These are phyloP conservation scores for Drechmeria coniospora DNA, from an alignment of 2,329 filamentous ascomycete genomes.

Conservation along the genomic window DNA sequence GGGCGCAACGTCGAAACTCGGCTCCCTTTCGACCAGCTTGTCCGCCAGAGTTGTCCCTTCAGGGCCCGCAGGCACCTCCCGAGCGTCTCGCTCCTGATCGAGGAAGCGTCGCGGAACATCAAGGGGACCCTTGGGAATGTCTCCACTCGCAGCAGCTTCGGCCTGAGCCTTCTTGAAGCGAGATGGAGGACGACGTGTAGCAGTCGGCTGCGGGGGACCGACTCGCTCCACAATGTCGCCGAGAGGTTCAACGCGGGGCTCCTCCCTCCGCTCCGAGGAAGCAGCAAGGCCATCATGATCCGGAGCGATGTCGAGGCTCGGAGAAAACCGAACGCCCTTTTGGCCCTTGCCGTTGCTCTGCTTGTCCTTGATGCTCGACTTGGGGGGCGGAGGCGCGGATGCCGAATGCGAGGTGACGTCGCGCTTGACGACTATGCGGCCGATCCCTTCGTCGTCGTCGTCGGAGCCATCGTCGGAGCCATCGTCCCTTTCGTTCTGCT, in stretches of 20 bases:
- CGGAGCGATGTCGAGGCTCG: conserved; percentile 53
- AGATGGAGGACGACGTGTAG: conserved; percentile 26
- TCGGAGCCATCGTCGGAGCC: conserved; percentile 15
- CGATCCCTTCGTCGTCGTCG: conserved; percentile 36
- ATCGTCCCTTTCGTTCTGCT: conserved; percentile 34
- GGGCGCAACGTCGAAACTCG: conserved; percentile 12
- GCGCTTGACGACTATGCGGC: conserved; percentile 35
- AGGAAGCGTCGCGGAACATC: conserved; percentile 26
- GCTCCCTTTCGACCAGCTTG: conserved; percentile 39
- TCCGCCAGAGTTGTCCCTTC: conserved; percentile 42
- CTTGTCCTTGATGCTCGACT: conserved; percentile 19
- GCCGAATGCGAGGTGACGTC: conserved; percentile 8
- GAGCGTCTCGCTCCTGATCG: conserved; percentile 15
- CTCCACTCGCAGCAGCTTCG: conserved; percentile 4
- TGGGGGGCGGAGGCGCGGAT: conserved; percentile 10
- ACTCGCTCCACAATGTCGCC: conserved; percentile 37
- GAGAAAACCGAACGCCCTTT: conserved; percentile 73
- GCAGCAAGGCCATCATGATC: conserved; percentile 11
- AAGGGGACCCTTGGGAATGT: conserved; percentile 24
- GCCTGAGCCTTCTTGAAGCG: conserved; percentile 33
- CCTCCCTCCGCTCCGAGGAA: conserved; percentile 9
- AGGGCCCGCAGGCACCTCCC: conserved; percentile 30
- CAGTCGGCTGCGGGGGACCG: conserved; percentile 13
- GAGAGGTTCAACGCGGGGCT: conserved; percentile 29
- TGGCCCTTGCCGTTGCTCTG: conserved; percentile 17